These are phyloP conservation scores for Tilletia walkeri DNA, from an alignment of 1,284 basidiomycete genomes.

Conservation along the genomic window DNA sequence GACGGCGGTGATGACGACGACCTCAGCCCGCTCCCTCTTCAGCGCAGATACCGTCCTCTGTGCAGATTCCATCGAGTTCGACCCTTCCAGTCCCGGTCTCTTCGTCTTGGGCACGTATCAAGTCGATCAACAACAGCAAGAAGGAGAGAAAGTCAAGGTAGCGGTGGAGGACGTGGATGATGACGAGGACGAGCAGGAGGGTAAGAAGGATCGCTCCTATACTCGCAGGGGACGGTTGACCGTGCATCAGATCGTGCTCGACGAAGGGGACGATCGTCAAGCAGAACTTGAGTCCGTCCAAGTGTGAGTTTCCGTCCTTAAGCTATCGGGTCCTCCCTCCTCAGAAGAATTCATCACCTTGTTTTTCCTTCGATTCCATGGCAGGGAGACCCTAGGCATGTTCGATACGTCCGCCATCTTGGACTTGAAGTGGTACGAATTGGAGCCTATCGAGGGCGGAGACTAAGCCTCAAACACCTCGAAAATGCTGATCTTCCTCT, in stretches of 20 bases:
- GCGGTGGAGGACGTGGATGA: constrained; percentile 21
- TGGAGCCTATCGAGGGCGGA: background rate
- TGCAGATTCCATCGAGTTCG: constrained; percentile 51
- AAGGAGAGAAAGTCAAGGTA: background rate
- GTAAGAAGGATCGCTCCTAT: constrained; percentile 31
- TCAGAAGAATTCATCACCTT: no score
- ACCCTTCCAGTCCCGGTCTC: constrained; percentile 32
- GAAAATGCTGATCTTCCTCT: background rate
- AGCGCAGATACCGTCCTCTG: constrained; percentile 42
- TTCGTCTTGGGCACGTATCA: constrained; percentile 54
- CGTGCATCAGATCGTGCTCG: constrained; percentile 10
- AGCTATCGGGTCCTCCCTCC: background rate
- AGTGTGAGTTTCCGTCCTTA: constrained; percentile 22
- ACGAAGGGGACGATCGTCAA: background rate
- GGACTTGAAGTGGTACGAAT: constrained; percentile 50
- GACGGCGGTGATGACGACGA: no score
- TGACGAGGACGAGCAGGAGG: constrained; percentile 11
- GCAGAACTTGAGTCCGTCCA: constrained; percentile 13
- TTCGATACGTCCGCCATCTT: constrained; percentile 44
- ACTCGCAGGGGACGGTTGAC: constrained; percentile 20
- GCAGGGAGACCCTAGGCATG: constrained; percentile 17
- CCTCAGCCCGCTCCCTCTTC: constrained; percentile 28
- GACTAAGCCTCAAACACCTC: no score
- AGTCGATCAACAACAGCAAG: constrained; percentile 48
- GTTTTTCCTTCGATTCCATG: background rate